A percentile compares a stretch with the other conserved stretches of the same genome.
These are phyloP conservation scores for Huntiella moniliformis DNA, from an alignment of 2,329 filamentous ascomycete genomes.

Conservation along the genomic window DNA sequence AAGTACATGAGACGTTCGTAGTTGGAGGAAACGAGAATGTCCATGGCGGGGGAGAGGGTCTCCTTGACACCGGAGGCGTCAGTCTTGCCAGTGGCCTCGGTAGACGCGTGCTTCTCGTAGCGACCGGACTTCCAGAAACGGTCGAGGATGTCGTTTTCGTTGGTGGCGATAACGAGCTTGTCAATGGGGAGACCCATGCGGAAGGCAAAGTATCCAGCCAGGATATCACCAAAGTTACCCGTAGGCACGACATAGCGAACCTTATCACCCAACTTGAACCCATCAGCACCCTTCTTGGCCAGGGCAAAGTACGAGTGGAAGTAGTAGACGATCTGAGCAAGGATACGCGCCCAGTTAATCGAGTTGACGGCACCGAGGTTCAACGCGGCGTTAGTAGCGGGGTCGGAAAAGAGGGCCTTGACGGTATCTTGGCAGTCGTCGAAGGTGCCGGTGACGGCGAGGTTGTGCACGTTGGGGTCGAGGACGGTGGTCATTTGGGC, in stretches of 20 bases:
- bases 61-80: slow-evolving; percentile 65
- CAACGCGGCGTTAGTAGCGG: slow-evolving; percentile 61
- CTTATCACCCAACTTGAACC: slow-evolving; percentile 45
- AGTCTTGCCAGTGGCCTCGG: slow-evolving; percentile 35
- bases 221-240: slow-evolving; percentile 90
- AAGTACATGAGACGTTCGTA: slow-evolving; percentile 95
- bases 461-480: slow-evolving; percentile 81
- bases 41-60: slow-evolving; percentile 90
- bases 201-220: slow-evolving; percentile 82
- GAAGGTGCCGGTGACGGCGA: slow-evolving; percentile 78
- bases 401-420: slow-evolving; percentile 78
- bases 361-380: slow-evolving; percentile 88
- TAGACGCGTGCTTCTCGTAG: slow-evolving; percentile 63
- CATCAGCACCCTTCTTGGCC: slow-evolving; percentile 31
- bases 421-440: slow-evolving; percentile 97
- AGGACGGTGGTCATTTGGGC: slow-evolving; percentile 92
- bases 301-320: slow-evolving; percentile 87
- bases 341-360: slow-evolving; percentile 89
- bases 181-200: slow-evolving; percentile 76
- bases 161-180: slow-evolving; percentile 82
- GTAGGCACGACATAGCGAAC: slow-evolving; percentile 81
- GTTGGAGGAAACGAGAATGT: slow-evolving; percentile 89
- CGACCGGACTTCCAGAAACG: slow-evolving; percentile 81
- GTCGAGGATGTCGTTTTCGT: slow-evolving; percentile 93
- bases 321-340: slow-evolving; percentile 95